Evolutionary conservation across 345 rosid species (phyloP).

Genomic region (Populus deltoides): DNA sequence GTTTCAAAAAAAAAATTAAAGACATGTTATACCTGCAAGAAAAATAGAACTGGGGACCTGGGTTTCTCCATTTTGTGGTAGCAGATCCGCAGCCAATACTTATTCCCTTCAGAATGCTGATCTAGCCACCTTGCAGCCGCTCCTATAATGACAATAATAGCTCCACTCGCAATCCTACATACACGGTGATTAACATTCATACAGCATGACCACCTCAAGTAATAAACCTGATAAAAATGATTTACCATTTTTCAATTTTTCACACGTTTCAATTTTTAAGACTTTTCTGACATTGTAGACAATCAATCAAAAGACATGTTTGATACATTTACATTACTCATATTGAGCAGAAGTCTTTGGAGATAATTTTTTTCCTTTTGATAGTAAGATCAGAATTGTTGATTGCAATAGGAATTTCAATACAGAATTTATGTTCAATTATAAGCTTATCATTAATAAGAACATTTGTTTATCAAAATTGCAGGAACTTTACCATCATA

Average conservation of each 20-base stretch:
- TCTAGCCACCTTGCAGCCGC: conserved; percentile 73
- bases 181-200: conserved; percentile 13
- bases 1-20: conserved; percentile 11
- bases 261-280: no score
- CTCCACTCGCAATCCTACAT: conserved; percentile 77
- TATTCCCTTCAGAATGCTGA: conserved; percentile 61
- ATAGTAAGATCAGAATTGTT: not conserved
- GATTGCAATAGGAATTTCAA: not conserved
- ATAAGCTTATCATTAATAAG: not conserved
- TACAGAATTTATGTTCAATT: not conserved
- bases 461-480: not conserved
- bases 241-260: no score
- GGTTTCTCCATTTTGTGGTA: conserved; percentile 41
- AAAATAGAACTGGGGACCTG: conserved; percentile 55
- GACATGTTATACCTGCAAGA: conserved; percentile 53
- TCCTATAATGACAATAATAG: conserved; percentile 58
- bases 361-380: not conserved
- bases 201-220: conserved; percentile 19
- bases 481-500: not conserved
- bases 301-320: no score
- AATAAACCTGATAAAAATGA: not conserved
- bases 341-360: not conserved
- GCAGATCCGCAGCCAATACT: conserved; percentile 66
- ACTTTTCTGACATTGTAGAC: no score
- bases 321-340: not conserved